Conservation (phyloP, 768 basidiomycete species). For the Boletus fagicola region DNA sequence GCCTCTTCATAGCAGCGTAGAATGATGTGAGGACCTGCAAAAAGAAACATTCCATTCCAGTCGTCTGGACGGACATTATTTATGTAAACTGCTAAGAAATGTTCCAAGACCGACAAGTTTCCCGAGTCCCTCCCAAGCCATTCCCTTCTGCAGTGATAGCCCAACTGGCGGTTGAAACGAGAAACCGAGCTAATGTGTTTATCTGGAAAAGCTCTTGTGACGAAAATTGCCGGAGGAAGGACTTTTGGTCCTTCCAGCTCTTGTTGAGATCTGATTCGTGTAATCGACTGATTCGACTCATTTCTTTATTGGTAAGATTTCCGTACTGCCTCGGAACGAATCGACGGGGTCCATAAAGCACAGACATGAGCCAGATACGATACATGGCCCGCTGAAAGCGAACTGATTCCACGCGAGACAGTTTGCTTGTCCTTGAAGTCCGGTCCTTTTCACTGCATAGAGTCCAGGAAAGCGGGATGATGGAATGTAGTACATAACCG, state of each 20-base stretch:
- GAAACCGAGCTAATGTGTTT: neutral
- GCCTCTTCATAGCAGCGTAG: conserved; percentile 7
- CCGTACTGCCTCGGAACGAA: neutral
- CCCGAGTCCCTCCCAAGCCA: neutral
- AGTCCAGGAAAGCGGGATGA: neutral
- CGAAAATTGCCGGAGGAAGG: conserved; percentile 2
- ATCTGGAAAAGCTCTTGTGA: conserved; percentile 6
- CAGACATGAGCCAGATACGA: conserved; percentile 25
- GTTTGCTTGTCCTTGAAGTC: conserved; percentile 23
- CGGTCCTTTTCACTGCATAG: conserved; percentile 1
- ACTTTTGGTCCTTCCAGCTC: neutral
- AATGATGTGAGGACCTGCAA: conserved; percentile 11
- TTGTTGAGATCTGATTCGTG: neutral
- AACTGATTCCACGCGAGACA: conserved; percentile 31
- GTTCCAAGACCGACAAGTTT: neutral
- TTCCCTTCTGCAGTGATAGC: neutral
- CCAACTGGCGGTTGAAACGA: neutral
- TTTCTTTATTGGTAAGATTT: neutral
- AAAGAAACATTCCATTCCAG: conserved; percentile 2
- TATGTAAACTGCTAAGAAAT: neutral
- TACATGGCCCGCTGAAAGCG: conserved; percentile 32
- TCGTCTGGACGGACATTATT: neutral
- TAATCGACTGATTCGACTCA: too few relatives aligned
- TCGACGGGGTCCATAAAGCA: conserved; percentile 8
- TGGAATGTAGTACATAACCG: too few relatives aligned